These are phyloP conservation scores for Chalciporus sphaerocephalus DNA, from an alignment of 768 basidiomycete species.

Conservation along the genomic window DNA sequence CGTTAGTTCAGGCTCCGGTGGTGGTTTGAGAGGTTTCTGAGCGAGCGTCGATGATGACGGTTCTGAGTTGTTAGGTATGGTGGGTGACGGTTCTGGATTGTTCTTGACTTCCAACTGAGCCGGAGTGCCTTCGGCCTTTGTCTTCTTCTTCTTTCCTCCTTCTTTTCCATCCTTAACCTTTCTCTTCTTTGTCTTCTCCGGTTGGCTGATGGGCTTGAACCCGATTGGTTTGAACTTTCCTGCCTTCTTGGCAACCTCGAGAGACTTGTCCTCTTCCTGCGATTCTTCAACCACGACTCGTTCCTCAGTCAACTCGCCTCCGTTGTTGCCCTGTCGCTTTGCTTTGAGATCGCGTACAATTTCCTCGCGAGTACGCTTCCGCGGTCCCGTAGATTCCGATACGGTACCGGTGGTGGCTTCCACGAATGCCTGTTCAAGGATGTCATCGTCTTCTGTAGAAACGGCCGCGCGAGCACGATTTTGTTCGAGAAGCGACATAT, in stretches of 20 bases:
- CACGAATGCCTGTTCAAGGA: conserved; percentile 70
- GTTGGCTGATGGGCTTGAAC: conserved; percentile 56
- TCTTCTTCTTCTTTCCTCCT: conserved; percentile 56
- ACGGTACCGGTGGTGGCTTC: conserved; percentile 35
- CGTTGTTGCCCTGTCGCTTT: conserved; percentile 41
- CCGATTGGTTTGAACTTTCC: conserved; percentile 54
- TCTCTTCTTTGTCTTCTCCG: conserved; percentile 44
- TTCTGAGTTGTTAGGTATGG: not conserved
- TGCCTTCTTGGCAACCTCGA: conserved; percentile 36
- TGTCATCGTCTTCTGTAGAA: conserved; percentile 70
- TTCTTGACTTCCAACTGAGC: conserved; percentile 13
- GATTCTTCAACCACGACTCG: conserved; percentile 10
- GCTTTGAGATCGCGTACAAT: conserved; percentile 69
- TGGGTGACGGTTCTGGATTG: not conserved
- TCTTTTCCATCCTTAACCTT: conserved; percentile 38
- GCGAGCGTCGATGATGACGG: conserved; percentile 5
- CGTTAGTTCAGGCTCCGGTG: conserved; percentile 16
- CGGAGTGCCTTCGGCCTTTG: conserved; percentile 37
- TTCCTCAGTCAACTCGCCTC: conserved; percentile 8
- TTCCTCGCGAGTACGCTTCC: conserved; percentile 77
- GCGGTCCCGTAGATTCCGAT: conserved; percentile 30
- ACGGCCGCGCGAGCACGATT: conserved; percentile 62
- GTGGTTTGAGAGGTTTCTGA: conserved; percentile 9
- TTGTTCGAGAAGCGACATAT: conserved; percentile 80
- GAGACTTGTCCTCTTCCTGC: conserved; percentile 18